Base-by-base conservation (phyloP, 768 basidiomycete species). In the Dacryopinax primogenitus region DNA sequence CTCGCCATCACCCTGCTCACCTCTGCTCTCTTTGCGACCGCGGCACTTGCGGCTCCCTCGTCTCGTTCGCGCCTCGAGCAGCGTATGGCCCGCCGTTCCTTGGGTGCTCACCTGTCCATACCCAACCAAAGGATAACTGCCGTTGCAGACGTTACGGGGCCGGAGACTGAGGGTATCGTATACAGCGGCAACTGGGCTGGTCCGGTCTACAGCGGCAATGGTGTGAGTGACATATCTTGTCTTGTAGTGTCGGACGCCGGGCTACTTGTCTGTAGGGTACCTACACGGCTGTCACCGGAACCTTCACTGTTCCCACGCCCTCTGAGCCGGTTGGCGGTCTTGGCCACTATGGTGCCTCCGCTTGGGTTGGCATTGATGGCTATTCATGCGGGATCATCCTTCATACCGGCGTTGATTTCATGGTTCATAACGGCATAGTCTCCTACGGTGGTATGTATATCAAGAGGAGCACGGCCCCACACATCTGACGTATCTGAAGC, bases 321-420 rank as follows among this genome's bases (percentile, higher is more conserved):
- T 63, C 62, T 6, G 47, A 26, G 2, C 70, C 69, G 15, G 71
- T 71, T n/a, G 71, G 70, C 41, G 71, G 69, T 45, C 51, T 23
- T 30, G 21, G 13, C 9, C 64, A 65, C n/a, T 67, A 73, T 68
- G 68, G 75, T 12, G 72, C 74, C 0, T 73, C 76, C 21, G 74
- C 74, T 1, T 77, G 75, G 75, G 75, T 77, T 62, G 75, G 76
- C 35, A 75, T 76, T 62, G 75, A 76, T 64, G 76, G 76, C 33
- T 73, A 74, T 70, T 75, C 76, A 32, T 77, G 76, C 65, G 71
- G 68, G 2, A 71, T 36, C 26, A 76, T 77, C 64, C 71, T 76
- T 51, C 76, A 77, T 65, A 76, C 76, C 26, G 76, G 76, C 15
- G 65, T 74, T 34, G 75, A 75, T 69, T 74, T 77, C 70, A 76